These are phyloP conservation scores for Alopecurus myosuroides DNA, from an alignment of 176 grass and related monocot genomes.

Conservation along the genomic window DNA sequence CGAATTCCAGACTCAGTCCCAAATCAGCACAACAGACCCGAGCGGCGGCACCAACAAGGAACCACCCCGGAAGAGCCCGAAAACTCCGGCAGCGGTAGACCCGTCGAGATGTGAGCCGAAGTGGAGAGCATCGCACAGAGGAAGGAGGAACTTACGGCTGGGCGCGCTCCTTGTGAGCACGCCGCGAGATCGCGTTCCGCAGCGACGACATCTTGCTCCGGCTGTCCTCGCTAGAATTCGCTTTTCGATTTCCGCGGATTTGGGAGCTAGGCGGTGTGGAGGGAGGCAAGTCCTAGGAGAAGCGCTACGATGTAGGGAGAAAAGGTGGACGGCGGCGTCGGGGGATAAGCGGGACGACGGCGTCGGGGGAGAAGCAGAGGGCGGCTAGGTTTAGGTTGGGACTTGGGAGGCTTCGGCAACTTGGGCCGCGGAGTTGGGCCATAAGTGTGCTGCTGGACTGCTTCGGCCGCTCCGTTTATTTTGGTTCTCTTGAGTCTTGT, in stretches of 20 bases:
- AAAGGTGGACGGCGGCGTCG: too few relatives aligned
- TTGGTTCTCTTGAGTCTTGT: too few relatives aligned
- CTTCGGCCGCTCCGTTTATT: too few relatives aligned
- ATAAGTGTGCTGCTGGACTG: too few relatives aligned
- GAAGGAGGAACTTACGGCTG: conserved; percentile 61
- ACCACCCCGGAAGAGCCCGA: background rate
- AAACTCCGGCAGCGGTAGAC: background rate
- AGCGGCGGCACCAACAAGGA: background rate
- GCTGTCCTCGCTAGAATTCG: background rate
- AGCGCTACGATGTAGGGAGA: too few relatives aligned
- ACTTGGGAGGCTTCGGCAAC: too few relatives aligned
- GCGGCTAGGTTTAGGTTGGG: background rate
- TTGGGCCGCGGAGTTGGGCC: too few relatives aligned
- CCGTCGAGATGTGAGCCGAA: background rate
- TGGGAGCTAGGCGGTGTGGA: background rate
- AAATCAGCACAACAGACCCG: background rate
- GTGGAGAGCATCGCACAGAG: background rate
- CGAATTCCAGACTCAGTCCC: background rate
- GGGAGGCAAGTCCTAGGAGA: too few relatives aligned
- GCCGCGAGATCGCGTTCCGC: conserved; percentile 78
- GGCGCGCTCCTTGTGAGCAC: conserved; percentile 87
- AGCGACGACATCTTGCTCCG: conserved; percentile 65
- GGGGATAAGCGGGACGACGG: too few relatives aligned
- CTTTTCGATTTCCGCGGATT: background rate
- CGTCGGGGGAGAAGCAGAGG: too few relatives aligned